These are phyloP conservation scores for Globisporangium paroecandrum DNA, from an alignment of 352 stramenopile species.

Conservation along the genomic window DNA sequence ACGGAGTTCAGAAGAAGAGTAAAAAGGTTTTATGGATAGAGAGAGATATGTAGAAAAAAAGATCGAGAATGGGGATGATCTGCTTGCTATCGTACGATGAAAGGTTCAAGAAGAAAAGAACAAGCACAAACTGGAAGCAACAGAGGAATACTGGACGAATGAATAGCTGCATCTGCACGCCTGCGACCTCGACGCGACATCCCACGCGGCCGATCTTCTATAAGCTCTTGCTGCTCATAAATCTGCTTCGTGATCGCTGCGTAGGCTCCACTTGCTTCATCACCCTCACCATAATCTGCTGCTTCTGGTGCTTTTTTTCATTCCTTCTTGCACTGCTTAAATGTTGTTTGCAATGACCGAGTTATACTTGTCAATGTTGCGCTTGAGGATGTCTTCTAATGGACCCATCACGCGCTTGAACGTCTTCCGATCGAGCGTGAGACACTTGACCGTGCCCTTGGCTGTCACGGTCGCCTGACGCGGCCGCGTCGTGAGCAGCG, in stretches of 20 bases:
- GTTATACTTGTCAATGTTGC: slow-evolving; percentile 91
- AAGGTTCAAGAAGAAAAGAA: not conserved
- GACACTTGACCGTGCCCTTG: slow-evolving; percentile 83
- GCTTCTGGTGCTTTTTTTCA: not conserved
- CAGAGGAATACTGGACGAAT: not conserved
- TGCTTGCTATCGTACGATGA: slow-evolving; percentile 14
- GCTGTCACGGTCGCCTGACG: slow-evolving; percentile 88
- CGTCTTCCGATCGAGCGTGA: slow-evolving; percentile 90
- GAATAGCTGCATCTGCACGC: not conserved
- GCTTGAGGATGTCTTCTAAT: slow-evolving; percentile 89
- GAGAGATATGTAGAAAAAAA: slow-evolving; percentile 8
- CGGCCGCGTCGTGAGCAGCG: slow-evolving; percentile 91
- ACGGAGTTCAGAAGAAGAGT: not conserved
- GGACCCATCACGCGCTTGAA: slow-evolving; percentile 91
- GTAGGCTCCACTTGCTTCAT: not conserved
- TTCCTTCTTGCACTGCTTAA: slow-evolving; percentile 31
- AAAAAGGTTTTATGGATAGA: slow-evolving; percentile 10
- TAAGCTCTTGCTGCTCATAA: not conserved
- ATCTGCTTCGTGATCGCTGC: not conserved
- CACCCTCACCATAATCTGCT: not conserved
- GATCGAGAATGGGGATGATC: not conserved
- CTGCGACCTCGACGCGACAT: not conserved
- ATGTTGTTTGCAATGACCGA: slow-evolving; percentile 88
- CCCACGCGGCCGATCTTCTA: not conserved
- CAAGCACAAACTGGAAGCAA: not conserved